Percentiles rank a stretch among this genome's conserved stretches.
Conservation (phyloP, 2,329 filamentous ascomycete species). For the Pseudogymnoascus sp. region DNA sequence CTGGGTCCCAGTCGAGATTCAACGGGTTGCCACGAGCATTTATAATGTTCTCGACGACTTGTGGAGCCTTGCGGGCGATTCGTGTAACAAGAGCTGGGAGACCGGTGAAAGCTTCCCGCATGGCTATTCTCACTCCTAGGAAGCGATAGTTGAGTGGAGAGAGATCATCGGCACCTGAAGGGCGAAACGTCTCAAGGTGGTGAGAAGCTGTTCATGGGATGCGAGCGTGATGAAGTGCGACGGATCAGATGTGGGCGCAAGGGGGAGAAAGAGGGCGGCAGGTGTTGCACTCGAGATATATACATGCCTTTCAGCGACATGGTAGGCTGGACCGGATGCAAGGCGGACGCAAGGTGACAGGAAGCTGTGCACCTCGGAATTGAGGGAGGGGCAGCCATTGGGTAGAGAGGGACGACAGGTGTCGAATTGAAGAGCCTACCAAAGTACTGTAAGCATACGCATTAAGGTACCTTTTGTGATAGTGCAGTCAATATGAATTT, state of each 20-base stretch:
- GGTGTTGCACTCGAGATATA: conserved; percentile 2
- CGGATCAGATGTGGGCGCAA: background rate
- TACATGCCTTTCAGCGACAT: background rate
- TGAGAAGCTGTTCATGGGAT: background rate
- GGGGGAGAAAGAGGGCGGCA: background rate
- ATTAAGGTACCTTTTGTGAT: conserved; percentile 6
- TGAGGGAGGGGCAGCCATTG: background rate
- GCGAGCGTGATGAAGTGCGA: background rate
- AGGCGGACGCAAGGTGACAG: background rate
- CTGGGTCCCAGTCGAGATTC: conserved; percentile 43
- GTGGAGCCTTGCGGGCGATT: background rate
- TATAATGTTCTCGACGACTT: background rate
- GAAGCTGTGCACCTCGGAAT: conserved; percentile 8
- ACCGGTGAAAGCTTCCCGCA: conserved; percentile 5
- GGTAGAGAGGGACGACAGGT: background rate
- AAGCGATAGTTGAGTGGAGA: background rate
- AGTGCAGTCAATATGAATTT: background rate
- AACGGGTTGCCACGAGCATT: conserved; percentile 17
- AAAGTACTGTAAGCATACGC: background rate
- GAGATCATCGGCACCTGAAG: conserved; percentile 8
- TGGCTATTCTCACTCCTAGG: background rate
- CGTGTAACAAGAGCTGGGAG: conserved; percentile 8
- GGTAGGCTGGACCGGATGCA: background rate
- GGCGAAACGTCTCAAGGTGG: conserved; percentile 8
- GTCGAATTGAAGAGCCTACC: background rate